Evolutionary conservation across 148 eudicot species (phyloP).

Genomic region (Vaccinium darrowii): DNA sequence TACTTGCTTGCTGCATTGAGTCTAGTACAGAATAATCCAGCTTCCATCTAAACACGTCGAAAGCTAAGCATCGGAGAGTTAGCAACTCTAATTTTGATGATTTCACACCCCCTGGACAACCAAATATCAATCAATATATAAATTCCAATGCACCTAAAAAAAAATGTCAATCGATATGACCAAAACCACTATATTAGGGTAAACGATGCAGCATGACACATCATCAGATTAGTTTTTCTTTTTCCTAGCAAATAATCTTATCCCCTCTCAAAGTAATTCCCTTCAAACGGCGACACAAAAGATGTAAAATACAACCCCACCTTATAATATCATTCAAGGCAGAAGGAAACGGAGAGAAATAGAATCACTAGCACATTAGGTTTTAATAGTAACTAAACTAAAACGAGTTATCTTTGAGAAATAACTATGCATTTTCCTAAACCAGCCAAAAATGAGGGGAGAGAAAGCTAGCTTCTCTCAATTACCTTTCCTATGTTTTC

Average conservation of each 20-base stretch:
- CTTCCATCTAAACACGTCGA: not conserved
- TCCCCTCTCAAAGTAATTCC: not conserved
- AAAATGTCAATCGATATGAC: conserved; percentile 3
- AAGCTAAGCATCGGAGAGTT: not conserved
- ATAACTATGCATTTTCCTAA: not conserved
- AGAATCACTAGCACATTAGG: not conserved
- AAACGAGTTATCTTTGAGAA: not conserved
- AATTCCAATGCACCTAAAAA: too few species aligned
- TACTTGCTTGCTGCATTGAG: not conserved
- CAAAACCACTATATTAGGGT: not conserved
- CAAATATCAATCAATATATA: conserved; percentile 1
- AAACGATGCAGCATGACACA: not conserved
- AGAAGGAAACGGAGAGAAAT: not conserved
- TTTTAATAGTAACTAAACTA: not conserved
- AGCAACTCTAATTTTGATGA: conserved; percentile 1
- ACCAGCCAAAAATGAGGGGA: not conserved
- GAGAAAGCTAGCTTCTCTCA: not conserved
- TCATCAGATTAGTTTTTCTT: not conserved
- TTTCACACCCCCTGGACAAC: conserved; percentile 28
- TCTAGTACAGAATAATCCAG: not conserved
- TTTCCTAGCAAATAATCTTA: not conserved
- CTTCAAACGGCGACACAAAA: not conserved
- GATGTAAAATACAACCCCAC: not conserved
- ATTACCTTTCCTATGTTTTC: not conserved
- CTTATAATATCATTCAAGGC: not conserved